phyloP scores from a whole-genome alignment of 169 alveolate genomes.

The Eimeria sp. region DNA sequence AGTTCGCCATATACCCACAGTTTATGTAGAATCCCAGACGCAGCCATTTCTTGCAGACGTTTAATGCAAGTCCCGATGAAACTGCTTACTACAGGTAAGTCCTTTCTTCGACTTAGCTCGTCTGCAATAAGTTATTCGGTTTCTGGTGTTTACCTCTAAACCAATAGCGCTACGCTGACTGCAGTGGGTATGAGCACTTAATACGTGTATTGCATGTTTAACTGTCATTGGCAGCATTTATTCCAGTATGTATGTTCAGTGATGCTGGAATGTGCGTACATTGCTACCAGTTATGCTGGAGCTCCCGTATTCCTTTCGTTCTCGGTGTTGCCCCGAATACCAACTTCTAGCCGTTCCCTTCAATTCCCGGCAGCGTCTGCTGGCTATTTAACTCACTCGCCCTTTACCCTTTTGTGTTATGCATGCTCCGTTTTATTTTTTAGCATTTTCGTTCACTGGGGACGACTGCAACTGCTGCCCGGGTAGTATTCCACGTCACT shows the following conservation, averaged over 20 bases:
- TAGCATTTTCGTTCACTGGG: not conserved
- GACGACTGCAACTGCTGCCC: not conserved
- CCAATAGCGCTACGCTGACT: not conserved
- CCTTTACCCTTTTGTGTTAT: not conserved
- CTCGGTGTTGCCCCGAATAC: not conserved
- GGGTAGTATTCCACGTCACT: not conserved
- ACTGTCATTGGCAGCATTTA: not conserved
- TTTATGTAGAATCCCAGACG: constrained; percentile 99
- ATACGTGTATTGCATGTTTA: not conserved
- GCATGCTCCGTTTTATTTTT: not conserved
- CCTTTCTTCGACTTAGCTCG: not conserved
- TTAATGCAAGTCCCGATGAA: constrained; percentile 97
- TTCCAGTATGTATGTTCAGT: not conserved
- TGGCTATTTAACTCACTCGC: not conserved
- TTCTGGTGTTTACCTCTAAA: not conserved
- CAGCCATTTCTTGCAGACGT: constrained; percentile 98
- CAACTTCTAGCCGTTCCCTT: not conserved
- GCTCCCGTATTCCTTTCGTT: not conserved
- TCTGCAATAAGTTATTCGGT: not conserved
- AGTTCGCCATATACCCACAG: constrained; percentile 99
- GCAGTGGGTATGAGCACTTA: not conserved
- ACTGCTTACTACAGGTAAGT: constrained; percentile 86
- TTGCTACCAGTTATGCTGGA: no score
- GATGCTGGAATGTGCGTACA: not conserved
- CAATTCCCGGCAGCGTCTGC: not conserved